phyloP scores from a whole-genome alignment of 441 rosid species.

The Gossypium gossypioides region DNA sequence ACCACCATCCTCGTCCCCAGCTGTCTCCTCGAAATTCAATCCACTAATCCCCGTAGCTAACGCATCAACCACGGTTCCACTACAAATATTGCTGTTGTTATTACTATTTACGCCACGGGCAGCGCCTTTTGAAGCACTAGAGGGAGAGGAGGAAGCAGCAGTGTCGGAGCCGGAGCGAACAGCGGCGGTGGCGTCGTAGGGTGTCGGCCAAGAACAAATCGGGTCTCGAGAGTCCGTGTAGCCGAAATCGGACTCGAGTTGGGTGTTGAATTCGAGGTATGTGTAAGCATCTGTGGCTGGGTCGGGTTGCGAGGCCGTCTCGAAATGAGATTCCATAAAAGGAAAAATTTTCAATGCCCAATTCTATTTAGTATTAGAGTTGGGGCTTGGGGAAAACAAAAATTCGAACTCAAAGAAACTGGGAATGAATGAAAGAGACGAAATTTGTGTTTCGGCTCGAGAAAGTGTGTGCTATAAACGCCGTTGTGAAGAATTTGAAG shows the following conservation, averaged over 20 bases:
- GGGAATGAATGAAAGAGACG: background rate
- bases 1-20: conserved; percentile 60
- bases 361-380: no score
- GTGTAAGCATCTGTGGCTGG: conserved; percentile 74
- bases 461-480: background rate
- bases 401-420: background rate
- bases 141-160: conserved; percentile 32
- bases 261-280: conserved; percentile 89
- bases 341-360: conserved; percentile 3
- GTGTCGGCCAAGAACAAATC: conserved; percentile 67
- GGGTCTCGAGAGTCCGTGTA: conserved; percentile 79
- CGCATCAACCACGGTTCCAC: conserved; percentile 51
- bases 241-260: conserved; percentile 90
- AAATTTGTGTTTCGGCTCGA: background rate
- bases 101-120: conserved; percentile 29
- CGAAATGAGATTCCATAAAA: conserved; percentile 74
- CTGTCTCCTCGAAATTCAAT: conserved; percentile 82
- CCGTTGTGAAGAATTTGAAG: background rate
- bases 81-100: conserved; percentile 16
- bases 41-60: conserved; percentile 69
- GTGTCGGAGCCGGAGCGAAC: conserved; percentile 29
- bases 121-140: conserved; percentile 27
- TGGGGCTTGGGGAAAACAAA: background rate
- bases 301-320: conserved; percentile 93
- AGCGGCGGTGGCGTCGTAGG: conserved; percentile 61